phyloP scores from a whole-genome alignment of 441 rosid species.

The Pelargonium myrrhifolium region DNA sequence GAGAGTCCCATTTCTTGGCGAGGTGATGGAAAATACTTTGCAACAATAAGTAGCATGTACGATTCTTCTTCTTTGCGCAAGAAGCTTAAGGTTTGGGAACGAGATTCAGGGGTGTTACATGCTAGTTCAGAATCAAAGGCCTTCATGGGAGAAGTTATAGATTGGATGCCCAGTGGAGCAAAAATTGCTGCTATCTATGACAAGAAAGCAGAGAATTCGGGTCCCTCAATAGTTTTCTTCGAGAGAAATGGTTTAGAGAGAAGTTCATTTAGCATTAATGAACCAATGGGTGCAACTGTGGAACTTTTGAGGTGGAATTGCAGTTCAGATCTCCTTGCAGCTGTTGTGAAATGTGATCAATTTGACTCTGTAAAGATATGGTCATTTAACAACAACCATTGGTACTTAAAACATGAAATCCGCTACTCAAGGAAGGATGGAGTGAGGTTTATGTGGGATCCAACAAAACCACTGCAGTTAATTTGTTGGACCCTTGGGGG shows the following conservation, averaged over 20 bases:
- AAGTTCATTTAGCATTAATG: conserved; percentile 56
- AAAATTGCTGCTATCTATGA: conserved; percentile 70
- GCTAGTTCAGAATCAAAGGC: conserved; percentile 60
- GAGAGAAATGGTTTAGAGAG: conserved; percentile 90
- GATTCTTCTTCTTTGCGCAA: conserved; percentile 34
- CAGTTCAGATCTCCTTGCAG: conserved; percentile 82
- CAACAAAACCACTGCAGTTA: conserved; percentile 72
- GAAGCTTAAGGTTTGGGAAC: conserved; percentile 86
- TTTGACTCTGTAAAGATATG: conserved; percentile 64
- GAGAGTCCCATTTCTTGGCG: conserved; percentile 69
- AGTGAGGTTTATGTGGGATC: conserved; percentile 85
- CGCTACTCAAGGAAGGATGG: conserved; percentile 54
- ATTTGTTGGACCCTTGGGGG: conserved; percentile 77
- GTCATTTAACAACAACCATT: conserved; percentile 77
- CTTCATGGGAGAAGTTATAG: conserved; percentile 60
- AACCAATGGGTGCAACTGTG: conserved; percentile 35
- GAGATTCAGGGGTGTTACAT: conserved; percentile 69
- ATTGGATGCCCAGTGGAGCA: conserved; percentile 98
- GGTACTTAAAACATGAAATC: conserved; percentile 86
- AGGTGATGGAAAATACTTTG: conserved; percentile 90
- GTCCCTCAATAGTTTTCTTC: conserved; percentile 59
- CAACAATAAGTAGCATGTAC: conserved; percentile 39
- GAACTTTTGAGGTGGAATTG: conserved; percentile 84
- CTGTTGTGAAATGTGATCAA: conserved; percentile 51
- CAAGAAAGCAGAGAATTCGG: conserved; percentile 40